phyloP scores from a whole-genome alignment of 371 early-diverging fungal genomes.

The Antonospora locustae region DNA sequence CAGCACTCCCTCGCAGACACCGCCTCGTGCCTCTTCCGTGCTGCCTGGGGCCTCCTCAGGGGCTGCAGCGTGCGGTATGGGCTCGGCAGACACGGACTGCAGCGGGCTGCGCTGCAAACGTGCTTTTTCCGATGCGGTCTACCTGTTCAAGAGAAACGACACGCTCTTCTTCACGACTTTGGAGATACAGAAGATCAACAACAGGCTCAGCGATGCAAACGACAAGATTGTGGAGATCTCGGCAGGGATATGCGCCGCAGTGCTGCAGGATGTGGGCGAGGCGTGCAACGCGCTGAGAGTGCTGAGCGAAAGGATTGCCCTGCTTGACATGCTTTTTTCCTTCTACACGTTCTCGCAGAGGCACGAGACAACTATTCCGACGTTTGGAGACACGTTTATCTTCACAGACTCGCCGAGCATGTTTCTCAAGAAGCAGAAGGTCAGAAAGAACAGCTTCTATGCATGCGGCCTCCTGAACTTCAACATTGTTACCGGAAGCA shows the following conservation, averaged over 20 bases:
- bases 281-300: neutral
- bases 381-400: neutral
- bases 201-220: neutral
- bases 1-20: too few species aligned
- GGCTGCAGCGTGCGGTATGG: too few species aligned
- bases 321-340: neutral
- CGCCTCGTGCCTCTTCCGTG: too few species aligned
- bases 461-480: neutral
- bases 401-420: neutral
- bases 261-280: neutral
- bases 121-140: too few species aligned
- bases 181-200: neutral
- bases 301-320: neutral
- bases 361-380: neutral
- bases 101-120: too few species aligned
- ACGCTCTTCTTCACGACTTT: neutral
- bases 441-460: slow-evolving; percentile 1
- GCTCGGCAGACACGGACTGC: too few species aligned
- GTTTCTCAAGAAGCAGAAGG: neutral
- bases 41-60: too few species aligned
- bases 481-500: slow-evolving; percentile 3
- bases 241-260: neutral
- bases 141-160: neutral
- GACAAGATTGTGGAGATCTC: neutral
- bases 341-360: slow-evolving; percentile 6